phyloP scores from a whole-genome alignment of 345 rosid species.

The Brassica nigra region DNA sequence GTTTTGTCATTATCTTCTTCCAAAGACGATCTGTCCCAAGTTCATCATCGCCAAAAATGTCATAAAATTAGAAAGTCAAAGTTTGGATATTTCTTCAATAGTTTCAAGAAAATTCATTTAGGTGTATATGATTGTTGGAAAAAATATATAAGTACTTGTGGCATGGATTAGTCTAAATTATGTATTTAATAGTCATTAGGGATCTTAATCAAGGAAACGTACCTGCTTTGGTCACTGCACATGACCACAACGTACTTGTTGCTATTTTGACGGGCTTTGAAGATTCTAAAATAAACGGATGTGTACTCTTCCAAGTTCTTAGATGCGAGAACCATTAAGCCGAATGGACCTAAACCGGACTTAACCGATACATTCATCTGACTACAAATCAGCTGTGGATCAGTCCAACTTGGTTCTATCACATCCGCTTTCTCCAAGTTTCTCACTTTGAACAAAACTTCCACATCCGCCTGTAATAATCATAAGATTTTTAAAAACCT shows the following conservation, averaged over 20 bases:
- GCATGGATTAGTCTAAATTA: neutral
- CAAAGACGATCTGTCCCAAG: slow-evolving; percentile 51
- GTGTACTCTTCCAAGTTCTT: slow-evolving; percentile 60
- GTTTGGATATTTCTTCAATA: slow-evolving; percentile 17
- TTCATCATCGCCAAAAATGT: slow-evolving; percentile 21
- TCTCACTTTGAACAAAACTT: slow-evolving; percentile 49
- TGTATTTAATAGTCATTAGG: neutral
- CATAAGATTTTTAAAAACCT: neutral
- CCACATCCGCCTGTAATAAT: slow-evolving; percentile 68
- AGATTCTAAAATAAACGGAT: slow-evolving; percentile 66
- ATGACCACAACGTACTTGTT: slow-evolving; percentile 64
- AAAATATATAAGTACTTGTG: neutral
- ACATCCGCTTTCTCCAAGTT: slow-evolving; percentile 53
- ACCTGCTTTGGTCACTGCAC: slow-evolving; percentile 91
- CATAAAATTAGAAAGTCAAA: slow-evolving; percentile 23
- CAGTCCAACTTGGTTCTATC: slow-evolving; percentile 51
- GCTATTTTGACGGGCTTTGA: slow-evolving; percentile 40
- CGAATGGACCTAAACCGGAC: slow-evolving; percentile 73
- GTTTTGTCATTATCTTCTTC: slow-evolving; percentile 51
- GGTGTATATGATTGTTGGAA: neutral
- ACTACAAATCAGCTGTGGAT: slow-evolving; percentile 61
- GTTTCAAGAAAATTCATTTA: neutral
- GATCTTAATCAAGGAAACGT: slow-evolving; percentile 22
- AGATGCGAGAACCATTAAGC: slow-evolving; percentile 66
- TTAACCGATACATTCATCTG: slow-evolving; percentile 48